These are phyloP conservation scores for Kwoniella sp. DNA, from an alignment of 768 basidiomycete genomes.

Conservation along the genomic window DNA sequence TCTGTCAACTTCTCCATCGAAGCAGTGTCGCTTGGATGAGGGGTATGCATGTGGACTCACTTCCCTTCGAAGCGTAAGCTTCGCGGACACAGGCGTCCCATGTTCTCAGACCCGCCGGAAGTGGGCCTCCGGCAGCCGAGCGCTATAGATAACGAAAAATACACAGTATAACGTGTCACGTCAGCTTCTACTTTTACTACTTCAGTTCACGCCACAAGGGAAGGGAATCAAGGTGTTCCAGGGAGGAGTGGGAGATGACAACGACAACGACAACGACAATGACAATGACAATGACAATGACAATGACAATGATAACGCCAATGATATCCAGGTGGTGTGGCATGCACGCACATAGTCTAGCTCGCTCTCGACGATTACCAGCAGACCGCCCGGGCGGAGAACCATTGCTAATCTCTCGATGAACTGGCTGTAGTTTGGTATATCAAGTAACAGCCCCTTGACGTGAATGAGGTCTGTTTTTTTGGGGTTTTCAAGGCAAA, in stretches of 20 bases:
- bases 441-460: constrained; percentile 31
- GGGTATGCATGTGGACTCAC: constrained; percentile 28
- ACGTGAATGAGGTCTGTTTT: constrained; percentile 55
- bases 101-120: constrained; percentile 8
- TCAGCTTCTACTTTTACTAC: no score
- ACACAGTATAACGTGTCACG: no score
- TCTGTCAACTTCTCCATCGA: constrained; percentile 6
- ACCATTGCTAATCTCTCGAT: constrained; percentile 47
- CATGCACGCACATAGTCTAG: constrained; percentile 44
- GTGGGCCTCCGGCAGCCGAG: constrained; percentile 3
- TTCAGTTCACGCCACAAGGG: neutral
- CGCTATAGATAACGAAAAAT: constrained; percentile 4
- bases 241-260: no score
- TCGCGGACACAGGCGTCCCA: constrained; percentile 41
- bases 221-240: no score
- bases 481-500: no score
- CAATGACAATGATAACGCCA: no score
- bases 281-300: no score
- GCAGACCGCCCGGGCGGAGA: constrained; percentile 44
- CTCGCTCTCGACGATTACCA: constrained; percentile 49
- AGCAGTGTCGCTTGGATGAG: neutral
- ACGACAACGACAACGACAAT: no score
- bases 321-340: no score
- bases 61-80: constrained; percentile 21
- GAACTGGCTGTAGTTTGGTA: constrained; percentile 37